Evolutionary conservation across 176 grass and related monocot species (phyloP), one percentile per base, ranked within the genome.

Genomic region (Calamus simplicifolius): DNA sequence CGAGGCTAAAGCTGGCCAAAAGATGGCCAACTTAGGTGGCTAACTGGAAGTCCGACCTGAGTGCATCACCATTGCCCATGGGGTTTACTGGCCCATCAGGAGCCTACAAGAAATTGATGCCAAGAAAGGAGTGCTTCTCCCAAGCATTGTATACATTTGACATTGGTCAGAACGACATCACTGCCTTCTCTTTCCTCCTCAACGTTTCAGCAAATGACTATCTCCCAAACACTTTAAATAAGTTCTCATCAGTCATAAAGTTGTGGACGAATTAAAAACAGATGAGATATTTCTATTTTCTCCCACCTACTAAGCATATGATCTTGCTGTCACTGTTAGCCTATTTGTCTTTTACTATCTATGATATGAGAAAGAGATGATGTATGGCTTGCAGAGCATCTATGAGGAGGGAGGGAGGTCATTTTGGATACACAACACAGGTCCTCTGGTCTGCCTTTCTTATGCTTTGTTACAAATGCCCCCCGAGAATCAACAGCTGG

Each of bases 371-470:
- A 1, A 2, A 2, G 35, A 43, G 8, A 0, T 43, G 0, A 8
- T 43, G 35, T 43, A n/a, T 43, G 35, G 35, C 5, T 10, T 48
- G 59, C 50, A 74, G 71, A 74, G 29, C 5, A 57, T 65, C 18
- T 65, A 74, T 19, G n/a, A 2, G 10, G 17, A 56, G 6, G 60
- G 71, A 10, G 71, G 71, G n/a, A 74, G 71, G 62, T 74, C 64
- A n/a, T 74, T 74, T 29, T 74, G 71, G 71, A 63, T 74, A 14
- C 71, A 74, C 53, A 74, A 74, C 35, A 74, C 68, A 14, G 68
- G 56, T 48, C 58, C 58, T 19, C 50, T 56, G 18, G 58, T 50
- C 28, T 63, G 70, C 73, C 62, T 67, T 13, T 8, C 62, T 49
- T 75, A 75, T 56, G 63, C 27, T 48, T 4, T 75, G 52, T 51